Percentiles rank a stretch among this genome's conserved stretches.
Conservation (phyloP, 1,284 basidiomycete species). For the Ustilago tritici region DNA sequence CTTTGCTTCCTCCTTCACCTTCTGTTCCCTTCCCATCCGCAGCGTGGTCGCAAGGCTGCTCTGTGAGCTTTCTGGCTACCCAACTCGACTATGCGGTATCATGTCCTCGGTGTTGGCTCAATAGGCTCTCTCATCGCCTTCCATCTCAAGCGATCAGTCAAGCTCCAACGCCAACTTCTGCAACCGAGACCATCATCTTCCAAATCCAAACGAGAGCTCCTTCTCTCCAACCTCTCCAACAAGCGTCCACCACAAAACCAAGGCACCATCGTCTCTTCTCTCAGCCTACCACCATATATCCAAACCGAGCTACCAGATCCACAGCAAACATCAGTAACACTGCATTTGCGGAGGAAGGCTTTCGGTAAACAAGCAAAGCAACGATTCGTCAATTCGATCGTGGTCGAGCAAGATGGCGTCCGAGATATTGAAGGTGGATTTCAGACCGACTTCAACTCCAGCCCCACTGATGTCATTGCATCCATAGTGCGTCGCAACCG, state of each 20-base stretch:
- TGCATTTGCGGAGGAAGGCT: slow-evolving; percentile 51
- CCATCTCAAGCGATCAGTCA: slow-evolving; percentile 58
- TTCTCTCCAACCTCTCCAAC: slow-evolving; percentile 50
- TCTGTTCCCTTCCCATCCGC: not conserved
- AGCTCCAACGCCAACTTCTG: slow-evolving; percentile 43
- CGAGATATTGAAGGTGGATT: slow-evolving; percentile 50
- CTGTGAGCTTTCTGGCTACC: not conserved
- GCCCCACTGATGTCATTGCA: slow-evolving; percentile 37
- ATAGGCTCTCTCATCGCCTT: slow-evolving; percentile 66
- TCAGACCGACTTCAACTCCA: slow-evolving; percentile 48
- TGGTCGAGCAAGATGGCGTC: slow-evolving; percentile 56
- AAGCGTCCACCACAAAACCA: slow-evolving; percentile 26
- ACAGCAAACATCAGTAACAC: slow-evolving; percentile 47
- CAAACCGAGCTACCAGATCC: slow-evolving; percentile 44
- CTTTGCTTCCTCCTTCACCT: not conserved
- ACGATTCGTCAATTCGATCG: slow-evolving; percentile 31
- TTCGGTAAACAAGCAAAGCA: slow-evolving; percentile 33
- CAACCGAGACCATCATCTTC: slow-evolving; percentile 31
- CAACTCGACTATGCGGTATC: slow-evolving; percentile 59
- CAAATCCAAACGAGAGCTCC: slow-evolving; percentile 30
- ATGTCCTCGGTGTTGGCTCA: slow-evolving; percentile 66
- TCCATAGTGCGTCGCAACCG: slow-evolving; percentile 27
- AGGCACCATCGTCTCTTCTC: slow-evolving; percentile 39
- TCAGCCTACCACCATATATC: slow-evolving; percentile 50
- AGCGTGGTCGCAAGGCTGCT: not conserved